Conservation (phyloP, 805 yeast genomes). For the Barnettozyma siamensis region DNA sequence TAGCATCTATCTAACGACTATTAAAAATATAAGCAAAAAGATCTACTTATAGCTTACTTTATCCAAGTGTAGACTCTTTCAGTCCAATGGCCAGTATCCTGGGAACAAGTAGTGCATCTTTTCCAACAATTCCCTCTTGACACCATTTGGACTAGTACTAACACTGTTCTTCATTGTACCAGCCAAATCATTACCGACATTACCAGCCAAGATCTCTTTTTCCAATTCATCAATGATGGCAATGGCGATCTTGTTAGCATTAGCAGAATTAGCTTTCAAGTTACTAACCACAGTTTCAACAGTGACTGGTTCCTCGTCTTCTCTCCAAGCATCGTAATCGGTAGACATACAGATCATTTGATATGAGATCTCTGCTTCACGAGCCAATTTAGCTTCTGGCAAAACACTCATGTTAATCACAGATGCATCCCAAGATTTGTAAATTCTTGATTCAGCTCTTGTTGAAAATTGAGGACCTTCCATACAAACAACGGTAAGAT, state of each 20-base stretch:
- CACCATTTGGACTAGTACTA: conserved; percentile 68
- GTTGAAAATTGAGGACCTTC: conserved; percentile 99
- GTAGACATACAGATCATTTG: conserved; percentile 99
- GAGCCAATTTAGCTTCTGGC: conserved; percentile 96
- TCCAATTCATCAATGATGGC: conserved; percentile 64
- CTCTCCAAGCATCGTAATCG: conserved; percentile 98
- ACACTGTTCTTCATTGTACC: conserved; percentile 81
- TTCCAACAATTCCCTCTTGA: conserved; percentile 63
- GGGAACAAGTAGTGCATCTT: conserved; percentile 88
- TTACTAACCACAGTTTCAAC: conserved; percentile 96
- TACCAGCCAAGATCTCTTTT: conserved; percentile 49
- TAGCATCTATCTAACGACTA: not conserved
- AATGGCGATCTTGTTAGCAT: conserved; percentile 76
- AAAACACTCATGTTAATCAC: conserved; percentile 95
- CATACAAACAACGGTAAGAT: conserved; percentile 89
- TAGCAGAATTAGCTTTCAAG: conserved; percentile 77
- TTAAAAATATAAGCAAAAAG: no score
- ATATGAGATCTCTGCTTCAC: conserved; percentile 94
- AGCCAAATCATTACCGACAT: conserved; percentile 61
- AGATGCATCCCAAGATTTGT: conserved; percentile 84
- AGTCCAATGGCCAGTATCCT: conserved; percentile 69
- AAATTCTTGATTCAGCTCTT: conserved; percentile 89
- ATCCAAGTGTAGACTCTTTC: not conserved
- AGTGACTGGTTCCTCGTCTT: conserved; percentile 90
- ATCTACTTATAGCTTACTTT: no score